Evolutionary conservation across 345 rosid genomes (phyloP), one percentile per base, ranked within the genome.

Genomic region (Eucalyptus pauciflora): DNA sequence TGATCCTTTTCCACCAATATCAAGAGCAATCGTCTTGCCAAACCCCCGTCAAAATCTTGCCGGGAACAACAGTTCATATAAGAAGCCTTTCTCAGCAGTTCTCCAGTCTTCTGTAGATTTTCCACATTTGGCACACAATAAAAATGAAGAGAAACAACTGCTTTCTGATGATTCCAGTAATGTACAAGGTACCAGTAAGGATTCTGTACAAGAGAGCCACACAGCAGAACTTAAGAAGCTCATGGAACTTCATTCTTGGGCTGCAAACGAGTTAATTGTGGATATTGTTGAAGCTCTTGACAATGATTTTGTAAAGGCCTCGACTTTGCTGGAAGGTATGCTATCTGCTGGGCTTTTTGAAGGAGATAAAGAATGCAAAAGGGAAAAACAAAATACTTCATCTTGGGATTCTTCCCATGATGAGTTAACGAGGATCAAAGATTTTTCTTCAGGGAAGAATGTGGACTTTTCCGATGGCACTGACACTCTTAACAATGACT

Each of bases 1-100:
- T 7, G 99, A 97, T 87, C 95, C 97, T 49, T 98, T 94, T 91
- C 99, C 99, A 8, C 97, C 98, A 43, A 89, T 98, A 7, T 76
- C 95, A 33, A 89, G 79, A n/a, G 89, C 89, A 87, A 69, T 86
- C 17, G 37, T 86, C 89, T 48, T 92, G 18, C 17, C 92, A 20
- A 85, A 29, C 48, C 71, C 92, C 87, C 60, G 86, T 41, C 86
- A 86, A 91, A 92, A 89, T 83, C 87, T 85, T 54, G 22, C 89
- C 41, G 86, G 86, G 86, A 90, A 87, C 48, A 88, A 89, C 81
- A 92, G 87, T 51, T 80, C 81, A 88, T 87, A 89, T 41, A 88
- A 80, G 24, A 93, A 89, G 89, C 90, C 98, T 87, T 95, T 95
- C 89, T 92, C 97, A 1, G 94, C 96, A 2, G 92, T 95, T 86